A percentile compares a stretch with the other conserved stretches of the same genome.
Conservation (phyloP, 2,329 filamentous ascomycete genomes). For the Arthrobotrys entomopaga region DNA sequence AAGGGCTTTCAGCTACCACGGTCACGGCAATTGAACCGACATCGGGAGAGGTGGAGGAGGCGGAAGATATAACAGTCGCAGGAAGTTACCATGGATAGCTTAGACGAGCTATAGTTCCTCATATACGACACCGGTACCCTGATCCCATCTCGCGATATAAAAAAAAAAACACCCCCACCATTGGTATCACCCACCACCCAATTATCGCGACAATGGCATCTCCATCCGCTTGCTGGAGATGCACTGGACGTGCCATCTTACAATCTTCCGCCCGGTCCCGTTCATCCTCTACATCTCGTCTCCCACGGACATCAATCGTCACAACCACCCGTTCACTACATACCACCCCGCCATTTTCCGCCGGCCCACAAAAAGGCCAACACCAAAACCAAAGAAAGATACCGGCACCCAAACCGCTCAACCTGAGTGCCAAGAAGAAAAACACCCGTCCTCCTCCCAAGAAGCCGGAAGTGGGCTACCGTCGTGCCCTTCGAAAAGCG, state of each 20-base stretch:
- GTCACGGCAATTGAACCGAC: constrained; percentile 9
- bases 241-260: constrained; percentile 55
- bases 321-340: constrained; percentile 30
- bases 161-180: constrained; percentile 6
- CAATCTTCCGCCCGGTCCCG: constrained; percentile 41
- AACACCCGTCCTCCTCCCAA: constrained; percentile 28
- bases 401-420: constrained; percentile 49
- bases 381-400: constrained; percentile 28
- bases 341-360: constrained; percentile 30
- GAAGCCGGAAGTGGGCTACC: constrained; percentile 70
- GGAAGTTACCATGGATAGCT: constrained; percentile 12
- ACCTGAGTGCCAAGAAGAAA: constrained; percentile 55
- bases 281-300: constrained; percentile 27
- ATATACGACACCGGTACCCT: not conserved
- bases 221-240: constrained; percentile 56
- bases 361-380: constrained; percentile 12
- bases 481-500: constrained; percentile 85
- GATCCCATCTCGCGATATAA: not conserved
- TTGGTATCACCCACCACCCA: constrained; percentile 3
- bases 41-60: not conserved
- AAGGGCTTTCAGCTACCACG: not conserved
- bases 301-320: constrained; percentile 26
- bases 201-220: constrained; percentile 54
- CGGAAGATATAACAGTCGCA: not conserved
- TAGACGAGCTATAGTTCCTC: constrained; percentile 8